Conservation (phyloP, 2,329 filamentous ascomycete species). For the Harringtonia lauricola region DNA sequence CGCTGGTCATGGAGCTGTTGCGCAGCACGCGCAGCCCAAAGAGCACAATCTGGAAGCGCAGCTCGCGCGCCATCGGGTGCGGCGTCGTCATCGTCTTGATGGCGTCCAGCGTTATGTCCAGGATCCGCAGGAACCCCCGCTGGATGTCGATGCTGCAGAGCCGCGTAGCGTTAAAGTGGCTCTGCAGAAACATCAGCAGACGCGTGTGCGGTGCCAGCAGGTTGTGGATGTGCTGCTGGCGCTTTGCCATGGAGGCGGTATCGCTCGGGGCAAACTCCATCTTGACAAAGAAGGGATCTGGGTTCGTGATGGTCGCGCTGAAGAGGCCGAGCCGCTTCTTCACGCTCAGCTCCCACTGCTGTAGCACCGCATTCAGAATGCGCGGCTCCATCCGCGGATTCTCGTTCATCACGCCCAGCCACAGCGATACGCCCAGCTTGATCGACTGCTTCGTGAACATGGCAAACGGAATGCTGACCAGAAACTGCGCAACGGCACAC, state of each 20-base stretch:
- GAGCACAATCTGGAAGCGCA: slow-evolving; percentile 80
- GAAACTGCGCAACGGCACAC: slow-evolving; percentile 68
- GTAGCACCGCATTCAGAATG: slow-evolving; percentile 74
- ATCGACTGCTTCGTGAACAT: slow-evolving; percentile 93
- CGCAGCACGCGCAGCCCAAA: slow-evolving; percentile 71
- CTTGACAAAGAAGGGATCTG: slow-evolving; percentile 82
- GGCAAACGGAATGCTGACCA: slow-evolving; percentile 86
- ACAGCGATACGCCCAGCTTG: slow-evolving; percentile 88
- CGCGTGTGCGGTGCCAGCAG: slow-evolving; percentile 78
- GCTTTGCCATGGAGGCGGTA: slow-evolving; percentile 59
- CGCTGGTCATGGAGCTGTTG: slow-evolving; percentile 55
- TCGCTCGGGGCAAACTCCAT: slow-evolving; percentile 92
- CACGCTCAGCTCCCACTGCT: slow-evolving; percentile 83
- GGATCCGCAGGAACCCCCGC: slow-evolving; percentile 67
- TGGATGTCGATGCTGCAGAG: slow-evolving; percentile 75
- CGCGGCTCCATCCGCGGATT: slow-evolving; percentile 81
- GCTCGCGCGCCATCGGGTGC: slow-evolving; percentile 82
- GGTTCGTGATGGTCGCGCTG: slow-evolving; percentile 57
- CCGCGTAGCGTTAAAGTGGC: slow-evolving; percentile 90
- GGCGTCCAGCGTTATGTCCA: slow-evolving; percentile 67
- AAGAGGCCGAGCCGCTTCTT: slow-evolving; percentile 73
- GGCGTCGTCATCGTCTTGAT: slow-evolving; percentile 52
- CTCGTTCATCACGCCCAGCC: slow-evolving; percentile 95
- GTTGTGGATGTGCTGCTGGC: slow-evolving; percentile 70
- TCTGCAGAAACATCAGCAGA: slow-evolving; percentile 78